Conservation (phyloP, 495 filamentous ascomycete genomes). For the Neurospora sublineolata region DNA sequence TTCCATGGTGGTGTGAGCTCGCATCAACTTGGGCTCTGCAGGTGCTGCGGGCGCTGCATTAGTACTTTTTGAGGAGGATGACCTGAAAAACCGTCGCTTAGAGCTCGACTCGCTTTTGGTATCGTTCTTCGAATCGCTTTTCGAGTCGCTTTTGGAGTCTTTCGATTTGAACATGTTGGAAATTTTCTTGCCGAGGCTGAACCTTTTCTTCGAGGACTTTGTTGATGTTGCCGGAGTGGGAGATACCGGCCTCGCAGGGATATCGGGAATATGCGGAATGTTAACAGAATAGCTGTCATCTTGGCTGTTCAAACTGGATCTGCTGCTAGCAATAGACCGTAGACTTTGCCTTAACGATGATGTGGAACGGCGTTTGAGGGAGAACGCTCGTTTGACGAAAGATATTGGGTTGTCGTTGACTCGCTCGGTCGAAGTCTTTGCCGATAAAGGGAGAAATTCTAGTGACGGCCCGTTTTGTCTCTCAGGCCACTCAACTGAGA, state of each 20-base stretch:
- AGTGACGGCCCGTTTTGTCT: constrained; percentile 7
- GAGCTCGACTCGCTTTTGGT: not conserved
- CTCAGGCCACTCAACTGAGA: constrained; percentile 2
- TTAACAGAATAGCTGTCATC: not conserved
- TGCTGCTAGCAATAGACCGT: not conserved
- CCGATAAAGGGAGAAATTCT: not conserved
- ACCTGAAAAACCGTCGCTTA: not conserved
- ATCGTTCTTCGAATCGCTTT: not conserved
- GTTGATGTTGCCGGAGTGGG: not conserved
- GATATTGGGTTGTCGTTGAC: constrained; percentile 5
- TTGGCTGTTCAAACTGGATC: not conserved
- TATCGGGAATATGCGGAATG: constrained; percentile 12
- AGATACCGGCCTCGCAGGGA: constrained; percentile 4
- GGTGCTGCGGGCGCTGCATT: not conserved
- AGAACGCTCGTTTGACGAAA: constrained; percentile 9
- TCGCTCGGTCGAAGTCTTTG: not conserved
- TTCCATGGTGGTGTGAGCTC: not conserved
- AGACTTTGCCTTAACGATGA: constrained; percentile 3
- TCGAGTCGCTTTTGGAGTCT: not conserved
- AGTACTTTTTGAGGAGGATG: not conserved
- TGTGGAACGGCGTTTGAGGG: constrained; percentile 8
- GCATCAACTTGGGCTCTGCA: not conserved
- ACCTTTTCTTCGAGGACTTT: not conserved
- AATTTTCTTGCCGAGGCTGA: not conserved
- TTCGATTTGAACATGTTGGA: not conserved